Conservation (phyloP, 768 basidiomycete species). For the Daedaleopsis sinensis region DNA sequence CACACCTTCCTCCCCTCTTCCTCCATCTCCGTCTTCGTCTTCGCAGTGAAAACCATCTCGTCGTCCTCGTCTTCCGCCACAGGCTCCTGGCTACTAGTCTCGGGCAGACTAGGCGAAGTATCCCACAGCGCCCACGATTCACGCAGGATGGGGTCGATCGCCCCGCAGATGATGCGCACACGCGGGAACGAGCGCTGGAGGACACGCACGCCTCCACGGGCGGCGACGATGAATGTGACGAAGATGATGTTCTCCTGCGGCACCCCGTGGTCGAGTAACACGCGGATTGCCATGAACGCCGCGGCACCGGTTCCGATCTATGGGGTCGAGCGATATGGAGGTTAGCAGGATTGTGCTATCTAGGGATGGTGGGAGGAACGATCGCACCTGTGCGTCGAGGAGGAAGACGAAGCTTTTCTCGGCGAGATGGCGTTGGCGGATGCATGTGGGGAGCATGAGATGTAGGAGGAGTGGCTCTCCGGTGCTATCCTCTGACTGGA, state of each 20-base stretch:
- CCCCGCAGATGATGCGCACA: conserved; percentile 84
- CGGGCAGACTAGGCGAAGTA: conserved; percentile 35
- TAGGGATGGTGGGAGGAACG: neutral
- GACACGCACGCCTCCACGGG: conserved; percentile 76
- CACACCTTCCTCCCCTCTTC: conserved; percentile 70
- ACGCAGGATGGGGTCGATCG: conserved; percentile 75
- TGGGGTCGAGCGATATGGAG: neutral
- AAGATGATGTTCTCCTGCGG: conserved; percentile 84
- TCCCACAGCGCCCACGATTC: conserved; percentile 58
- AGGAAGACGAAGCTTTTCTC: conserved; percentile 80
- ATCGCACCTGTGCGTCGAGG: conserved; percentile 59
- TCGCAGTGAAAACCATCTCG: neutral
- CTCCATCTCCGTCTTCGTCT: conserved; percentile 29
- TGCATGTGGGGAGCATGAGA: conserved; percentile 71
- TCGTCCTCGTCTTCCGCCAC: too few species aligned
- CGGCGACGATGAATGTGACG: conserved; percentile 85
- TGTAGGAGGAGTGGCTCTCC: conserved; percentile 91
- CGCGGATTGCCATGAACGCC: conserved; percentile 93
- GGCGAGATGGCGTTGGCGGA: conserved; percentile 70
- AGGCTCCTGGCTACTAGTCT: neutral
- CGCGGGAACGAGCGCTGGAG: conserved; percentile 83
- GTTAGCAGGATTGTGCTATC: neutral
- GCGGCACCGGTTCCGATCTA: conserved; percentile 94
- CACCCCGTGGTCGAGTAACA: conserved; percentile 92
- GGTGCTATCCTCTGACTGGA: conserved; percentile 82